phyloP scores from a whole-genome alignment of 73 alveolate genomes.

The Paramecium octaurelia region DNA sequence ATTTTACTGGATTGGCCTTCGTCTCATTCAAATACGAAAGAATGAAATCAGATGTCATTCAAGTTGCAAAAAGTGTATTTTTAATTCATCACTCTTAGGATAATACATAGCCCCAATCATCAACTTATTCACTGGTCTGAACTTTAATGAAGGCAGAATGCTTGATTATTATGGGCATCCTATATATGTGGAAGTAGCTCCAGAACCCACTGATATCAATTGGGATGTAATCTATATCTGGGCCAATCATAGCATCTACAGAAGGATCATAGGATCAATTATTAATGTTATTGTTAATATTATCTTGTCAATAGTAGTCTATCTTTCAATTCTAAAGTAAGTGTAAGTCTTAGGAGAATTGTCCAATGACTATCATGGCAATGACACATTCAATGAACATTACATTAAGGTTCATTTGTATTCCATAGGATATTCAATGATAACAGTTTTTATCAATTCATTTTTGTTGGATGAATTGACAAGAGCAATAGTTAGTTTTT shows the following conservation, averaged over 20 bases:
- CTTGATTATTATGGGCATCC: neutral
- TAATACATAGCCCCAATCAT: neutral
- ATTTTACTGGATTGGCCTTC: constrained; percentile 50
- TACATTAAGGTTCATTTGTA: neutral
- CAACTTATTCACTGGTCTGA: neutral
- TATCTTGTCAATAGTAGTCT: neutral
- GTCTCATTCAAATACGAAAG: constrained; percentile 43
- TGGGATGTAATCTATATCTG: neutral
- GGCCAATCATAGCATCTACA: neutral
- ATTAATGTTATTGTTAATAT: neutral
- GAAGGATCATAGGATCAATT: neutral
- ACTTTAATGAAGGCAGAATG: neutral
- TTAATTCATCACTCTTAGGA: neutral
- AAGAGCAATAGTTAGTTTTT: constrained; percentile 24
- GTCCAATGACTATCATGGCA: neutral
- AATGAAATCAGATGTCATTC: neutral
- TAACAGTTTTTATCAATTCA: neutral
- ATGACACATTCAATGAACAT: neutral
- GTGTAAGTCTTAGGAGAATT: neutral
- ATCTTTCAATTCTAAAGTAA: neutral
- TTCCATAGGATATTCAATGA: neutral
- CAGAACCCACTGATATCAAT: constrained; percentile 66
- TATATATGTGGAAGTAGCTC: constrained; percentile 51
- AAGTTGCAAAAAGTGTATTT: constrained; percentile 12
- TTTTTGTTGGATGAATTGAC: neutral